Percentiles rank a stretch among this genome's conserved stretches.
Conservation (phyloP, 768 basidiomycete species). For the Lentinula sp. region DNA sequence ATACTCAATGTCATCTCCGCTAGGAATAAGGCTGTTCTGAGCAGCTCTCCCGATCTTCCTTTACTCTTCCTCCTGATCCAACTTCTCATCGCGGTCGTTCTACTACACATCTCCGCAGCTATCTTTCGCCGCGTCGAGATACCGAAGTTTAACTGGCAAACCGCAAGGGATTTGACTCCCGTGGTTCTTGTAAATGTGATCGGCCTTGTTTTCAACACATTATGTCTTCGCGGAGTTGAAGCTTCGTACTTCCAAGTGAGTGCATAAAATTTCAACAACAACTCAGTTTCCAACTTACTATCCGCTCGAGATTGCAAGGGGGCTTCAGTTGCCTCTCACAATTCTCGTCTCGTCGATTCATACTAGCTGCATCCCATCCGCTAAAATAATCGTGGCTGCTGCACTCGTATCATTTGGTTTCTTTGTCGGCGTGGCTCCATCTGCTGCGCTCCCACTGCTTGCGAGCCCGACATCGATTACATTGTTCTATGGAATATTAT, state of each 20-base stretch:
- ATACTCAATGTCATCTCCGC: slow-evolving; percentile 3
- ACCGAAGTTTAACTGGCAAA: slow-evolving; percentile 44
- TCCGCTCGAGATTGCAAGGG: slow-evolving; percentile 63
- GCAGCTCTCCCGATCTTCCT: slow-evolving; percentile 57
- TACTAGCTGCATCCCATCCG: slow-evolving; percentile 47
- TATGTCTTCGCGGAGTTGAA: slow-evolving; percentile 73
- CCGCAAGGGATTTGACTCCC: slow-evolving; percentile 53
- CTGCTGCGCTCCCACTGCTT: slow-evolving; percentile 30
- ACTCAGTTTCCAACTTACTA: background rate
- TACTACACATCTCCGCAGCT: slow-evolving; percentile 50
- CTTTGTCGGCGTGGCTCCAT: slow-evolving; percentile 67
- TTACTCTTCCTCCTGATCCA: slow-evolving; percentile 64
- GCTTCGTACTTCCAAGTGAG: slow-evolving; percentile 75
- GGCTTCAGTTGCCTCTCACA: slow-evolving; percentile 78
- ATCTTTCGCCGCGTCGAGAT: slow-evolving; percentile 48
- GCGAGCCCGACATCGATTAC: slow-evolving; percentile 49
- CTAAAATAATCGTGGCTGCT: slow-evolving; percentile 52
- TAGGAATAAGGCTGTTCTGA: slow-evolving; percentile 76
- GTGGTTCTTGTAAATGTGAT: slow-evolving; percentile 66
- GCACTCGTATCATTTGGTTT: slow-evolving; percentile 68
- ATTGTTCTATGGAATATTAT: slow-evolving; percentile 64
- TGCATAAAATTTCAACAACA: background rate
- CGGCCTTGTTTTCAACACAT: slow-evolving; percentile 73
- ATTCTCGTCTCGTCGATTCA: slow-evolving; percentile 64
- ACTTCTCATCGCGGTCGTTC: slow-evolving; percentile 59